phyloP scores from a whole-genome alignment of 257 asterid species.

The Solanum ossicruentum region DNA sequence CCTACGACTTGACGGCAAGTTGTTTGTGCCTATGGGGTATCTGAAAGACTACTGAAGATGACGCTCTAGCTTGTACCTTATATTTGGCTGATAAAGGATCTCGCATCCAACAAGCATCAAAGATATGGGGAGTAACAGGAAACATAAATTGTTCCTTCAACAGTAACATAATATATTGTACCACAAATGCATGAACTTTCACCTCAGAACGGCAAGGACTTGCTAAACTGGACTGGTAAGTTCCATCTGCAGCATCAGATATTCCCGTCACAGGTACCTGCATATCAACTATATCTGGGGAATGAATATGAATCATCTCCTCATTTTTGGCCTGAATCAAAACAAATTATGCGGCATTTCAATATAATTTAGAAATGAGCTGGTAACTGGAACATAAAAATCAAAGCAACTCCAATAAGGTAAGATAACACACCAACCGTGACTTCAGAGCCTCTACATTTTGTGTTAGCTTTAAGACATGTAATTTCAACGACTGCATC shows the following conservation, averaged over 20 bases:
- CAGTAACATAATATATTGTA: neutral
- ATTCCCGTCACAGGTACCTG: slow-evolving; percentile 6
- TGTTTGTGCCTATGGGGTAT: neutral
- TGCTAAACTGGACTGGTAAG: slow-evolving; percentile 1
- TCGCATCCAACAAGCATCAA: neutral
- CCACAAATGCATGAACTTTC: neutral
- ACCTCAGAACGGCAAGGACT: slow-evolving; percentile 31
- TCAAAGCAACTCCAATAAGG: neutral
- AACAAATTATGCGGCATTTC: neutral
- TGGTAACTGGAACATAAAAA: neutral
- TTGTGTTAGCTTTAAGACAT: slow-evolving; percentile 72
- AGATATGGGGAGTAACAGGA: neutral
- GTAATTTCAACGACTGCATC: slow-evolving; percentile 85
- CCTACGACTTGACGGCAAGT: neutral
- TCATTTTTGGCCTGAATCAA: slow-evolving; percentile 41
- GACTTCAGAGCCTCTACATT: slow-evolving; percentile 60
- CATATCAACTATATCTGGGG: slow-evolving; percentile 11
- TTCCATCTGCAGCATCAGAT: slow-evolving; percentile 8
- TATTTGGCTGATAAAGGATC: neutral
- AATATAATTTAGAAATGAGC: neutral
- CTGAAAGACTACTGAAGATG: neutral
- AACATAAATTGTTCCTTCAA: neutral
- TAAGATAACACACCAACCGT: slow-evolving; percentile 42
- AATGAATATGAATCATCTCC: slow-evolving; percentile 11
- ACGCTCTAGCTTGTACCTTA: neutral